These are phyloP conservation scores for Ogataea nonfermentans DNA, from an alignment of 805 yeast genomes.

Conservation along the genomic window DNA sequence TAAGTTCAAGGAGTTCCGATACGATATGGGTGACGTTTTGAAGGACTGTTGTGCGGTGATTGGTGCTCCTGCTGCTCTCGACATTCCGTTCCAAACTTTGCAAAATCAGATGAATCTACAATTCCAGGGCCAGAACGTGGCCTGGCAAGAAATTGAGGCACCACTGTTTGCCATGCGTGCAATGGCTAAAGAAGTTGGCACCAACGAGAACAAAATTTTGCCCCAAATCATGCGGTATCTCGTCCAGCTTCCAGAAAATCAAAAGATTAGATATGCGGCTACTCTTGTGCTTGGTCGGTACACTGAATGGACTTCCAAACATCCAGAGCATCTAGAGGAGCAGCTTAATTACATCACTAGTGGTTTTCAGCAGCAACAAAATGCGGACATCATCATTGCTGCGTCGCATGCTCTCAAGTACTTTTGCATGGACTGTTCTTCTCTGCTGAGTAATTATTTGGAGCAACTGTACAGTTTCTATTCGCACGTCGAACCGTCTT, in stretches of 20 bases:
- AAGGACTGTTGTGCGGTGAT: constrained; percentile 93
- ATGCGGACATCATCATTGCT: constrained; percentile 64
- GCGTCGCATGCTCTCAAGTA: constrained; percentile 93
- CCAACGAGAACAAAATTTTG: constrained; percentile 58
- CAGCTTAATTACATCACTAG: constrained; percentile 81
- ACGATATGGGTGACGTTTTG: constrained; percentile 96
- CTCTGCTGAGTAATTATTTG: constrained; percentile 58
- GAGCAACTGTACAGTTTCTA: constrained; percentile 78
- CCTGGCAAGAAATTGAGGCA: constrained; percentile 90
- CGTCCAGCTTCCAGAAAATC: constrained; percentile 75
- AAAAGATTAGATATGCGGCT: constrained; percentile 86
- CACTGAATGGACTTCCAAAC: constrained; percentile 90
- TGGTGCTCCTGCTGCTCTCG: constrained; percentile 69
- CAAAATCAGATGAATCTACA: constrained; percentile 38
- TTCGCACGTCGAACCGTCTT: constrained; percentile 46
- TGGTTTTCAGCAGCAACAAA: constrained; percentile 52
- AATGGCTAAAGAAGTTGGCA: constrained; percentile 88
- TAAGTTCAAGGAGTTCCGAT: constrained; percentile 88
- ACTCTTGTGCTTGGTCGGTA: constrained; percentile 93
- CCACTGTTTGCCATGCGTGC: constrained; percentile 86
- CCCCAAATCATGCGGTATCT: constrained; percentile 75
- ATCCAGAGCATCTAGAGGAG: constrained; percentile 76
- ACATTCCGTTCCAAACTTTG: constrained; percentile 65
- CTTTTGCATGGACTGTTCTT: constrained; percentile 88
- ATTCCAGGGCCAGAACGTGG: constrained; percentile 35